Base-by-base conservation (phyloP, 2,329 filamentous ascomycete genomes). In the Ophiostoma sp. region DNA sequence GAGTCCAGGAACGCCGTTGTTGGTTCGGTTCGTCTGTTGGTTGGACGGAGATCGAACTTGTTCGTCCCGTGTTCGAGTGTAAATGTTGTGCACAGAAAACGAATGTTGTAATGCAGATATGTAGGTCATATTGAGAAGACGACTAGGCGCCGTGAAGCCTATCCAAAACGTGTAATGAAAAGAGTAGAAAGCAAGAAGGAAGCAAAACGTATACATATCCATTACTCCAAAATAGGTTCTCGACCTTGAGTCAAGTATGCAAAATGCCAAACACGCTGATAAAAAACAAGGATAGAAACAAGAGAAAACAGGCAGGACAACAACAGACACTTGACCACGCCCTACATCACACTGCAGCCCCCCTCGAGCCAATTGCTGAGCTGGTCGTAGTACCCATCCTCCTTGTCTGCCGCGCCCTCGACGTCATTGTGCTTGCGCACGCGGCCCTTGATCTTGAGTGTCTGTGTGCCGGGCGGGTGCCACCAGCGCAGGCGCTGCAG, bases 401-500 rank as follows among this genome's bases (percentile, higher is more conserved):
- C 88, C 69, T 94, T 93, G 74, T 95, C 93, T 74, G 89, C 89
- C 3, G 87, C 87, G 1, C 87, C 89, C 59, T 86, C 83, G 3
- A 84, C 83, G 70, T 84, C 82, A 77, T 88, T 90, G 77, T 88
- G 86, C 77, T 85, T 91, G 78, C 91, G 88, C 78, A 92, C 89
- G 25, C 93, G 83, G 0, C 96, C 96, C 25, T 88, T 90, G 9
- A 98, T 87, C 75, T 88, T 92, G 72, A 99, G 86, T 66, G 84
- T 90, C 82, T 98, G 95, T 77, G 94, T 90, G 1, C 95, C 96
- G 72, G 92, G 91, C 0, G 89, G 89, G 82, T 99, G 95, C 95
- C 95, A 98, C 96, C 96, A 99, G 77, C 89, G 89, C 76, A 99
- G 83, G 76, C 88, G 88, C 83, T 98, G 95, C 74, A 94, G 85